phyloP scores from a whole-genome alignment of 2,329 filamentous ascomycete species.

The Apiospora arundinis region DNA sequence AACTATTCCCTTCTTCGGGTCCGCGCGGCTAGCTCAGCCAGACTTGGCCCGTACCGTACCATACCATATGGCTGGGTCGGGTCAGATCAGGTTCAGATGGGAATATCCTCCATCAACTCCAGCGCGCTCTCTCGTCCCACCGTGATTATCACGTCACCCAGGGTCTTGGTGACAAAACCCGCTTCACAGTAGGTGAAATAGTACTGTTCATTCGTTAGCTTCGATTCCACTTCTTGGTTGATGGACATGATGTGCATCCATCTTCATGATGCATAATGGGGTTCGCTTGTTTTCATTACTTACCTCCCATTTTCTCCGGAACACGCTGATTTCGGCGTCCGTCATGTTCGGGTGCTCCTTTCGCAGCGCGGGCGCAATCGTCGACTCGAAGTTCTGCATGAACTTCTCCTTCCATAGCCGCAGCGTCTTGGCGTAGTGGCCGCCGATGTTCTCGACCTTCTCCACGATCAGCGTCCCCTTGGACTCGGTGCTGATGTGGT shows the following conservation, averaged over 20 bases:
- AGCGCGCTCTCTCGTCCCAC: constrained; percentile 68
- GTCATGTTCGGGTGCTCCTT: constrained; percentile 64
- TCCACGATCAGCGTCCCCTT: constrained; percentile 69
- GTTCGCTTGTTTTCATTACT: too few relatives aligned
- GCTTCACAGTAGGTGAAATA: constrained; percentile 80
- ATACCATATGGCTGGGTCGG: not conserved
- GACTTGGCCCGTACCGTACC: not conserved
- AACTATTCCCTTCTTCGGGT: not conserved
- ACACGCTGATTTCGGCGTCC: constrained; percentile 68
- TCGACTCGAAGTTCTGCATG: constrained; percentile 63
- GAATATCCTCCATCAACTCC: constrained; percentile 75
- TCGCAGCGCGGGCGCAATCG: constrained; percentile 66
- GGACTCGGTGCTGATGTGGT: constrained; percentile 66
- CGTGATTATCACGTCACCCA: constrained; percentile 76
- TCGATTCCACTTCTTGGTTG: not conserved
- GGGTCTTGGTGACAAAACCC: constrained; percentile 73
- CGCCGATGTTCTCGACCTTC: constrained; percentile 73
- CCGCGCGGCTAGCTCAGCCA: not conserved
- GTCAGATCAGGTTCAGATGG: constrained; percentile 50
- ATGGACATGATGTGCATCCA: not conserved
- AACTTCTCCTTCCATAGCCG: constrained; percentile 73
- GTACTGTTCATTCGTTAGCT: constrained; percentile 52
- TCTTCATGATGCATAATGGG: too few relatives aligned
- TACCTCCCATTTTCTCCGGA: constrained; percentile 74
- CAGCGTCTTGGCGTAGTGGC: constrained; percentile 74